phyloP scores from a whole-genome alignment of 768 basidiomycete genomes.

The Suillus alpinus region DNA sequence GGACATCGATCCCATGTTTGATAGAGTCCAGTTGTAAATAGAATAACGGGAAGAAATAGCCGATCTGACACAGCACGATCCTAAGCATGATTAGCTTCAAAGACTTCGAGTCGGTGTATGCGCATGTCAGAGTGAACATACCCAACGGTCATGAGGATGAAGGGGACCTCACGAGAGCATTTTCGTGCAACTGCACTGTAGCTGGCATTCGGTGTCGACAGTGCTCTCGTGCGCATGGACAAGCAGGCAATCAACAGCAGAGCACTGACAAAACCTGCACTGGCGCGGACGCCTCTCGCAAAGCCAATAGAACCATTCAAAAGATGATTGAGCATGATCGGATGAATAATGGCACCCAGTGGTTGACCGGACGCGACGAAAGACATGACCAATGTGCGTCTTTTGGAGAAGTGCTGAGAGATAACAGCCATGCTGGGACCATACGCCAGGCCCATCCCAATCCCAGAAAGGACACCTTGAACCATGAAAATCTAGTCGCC shows the following conservation, averaged over 20 bases:
- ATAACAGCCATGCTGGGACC: constrained; percentile 41
- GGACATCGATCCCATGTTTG: constrained; percentile 41
- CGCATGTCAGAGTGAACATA: background rate
- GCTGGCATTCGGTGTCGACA: constrained; percentile 11
- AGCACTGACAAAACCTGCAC: constrained; percentile 36
- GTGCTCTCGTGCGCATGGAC: constrained; percentile 37
- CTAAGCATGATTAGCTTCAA: constrained; percentile 5
- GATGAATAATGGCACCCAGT: constrained; percentile 54
- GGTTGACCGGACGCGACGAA: constrained; percentile 46
- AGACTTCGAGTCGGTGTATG: too few relatives aligned
- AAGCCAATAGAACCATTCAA: constrained; percentile 45
- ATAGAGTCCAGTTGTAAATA: constrained; percentile 58
- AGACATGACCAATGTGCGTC: constrained; percentile 42
- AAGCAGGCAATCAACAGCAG: constrained; percentile 37
- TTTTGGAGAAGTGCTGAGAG: constrained; percentile 43
- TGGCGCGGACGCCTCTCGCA: constrained; percentile 35
- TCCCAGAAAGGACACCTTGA: constrained; percentile 41
- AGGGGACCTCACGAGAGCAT: constrained; percentile 21
- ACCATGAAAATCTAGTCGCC: constrained; percentile 37
- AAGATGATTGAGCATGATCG: constrained; percentile 57
- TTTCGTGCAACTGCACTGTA: constrained; percentile 20
- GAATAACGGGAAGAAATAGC: constrained; percentile 46
- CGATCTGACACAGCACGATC: constrained; percentile 14
- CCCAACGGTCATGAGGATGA: constrained; percentile 26
- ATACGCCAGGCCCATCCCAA: constrained; percentile 43